phyloP scores from a whole-genome alignment of 805 yeast genomes.

The Starmerella ratchasimensis region DNA sequence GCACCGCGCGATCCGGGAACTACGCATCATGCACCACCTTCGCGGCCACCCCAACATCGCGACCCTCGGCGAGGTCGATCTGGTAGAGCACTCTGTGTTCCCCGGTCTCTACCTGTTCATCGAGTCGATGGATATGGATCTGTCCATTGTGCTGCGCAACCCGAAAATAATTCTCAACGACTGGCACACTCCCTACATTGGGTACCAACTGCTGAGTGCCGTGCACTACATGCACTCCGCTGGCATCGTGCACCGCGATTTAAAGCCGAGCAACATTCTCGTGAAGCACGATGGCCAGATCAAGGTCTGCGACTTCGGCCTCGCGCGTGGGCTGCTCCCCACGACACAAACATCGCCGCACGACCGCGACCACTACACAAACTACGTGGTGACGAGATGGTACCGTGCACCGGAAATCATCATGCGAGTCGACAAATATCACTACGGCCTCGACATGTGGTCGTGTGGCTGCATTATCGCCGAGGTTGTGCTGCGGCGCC shows the following conservation, averaged over 20 bases:
- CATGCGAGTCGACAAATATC: slow-evolving; percentile 26
- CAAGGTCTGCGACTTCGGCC: slow-evolving; percentile 87
- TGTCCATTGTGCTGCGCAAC: slow-evolving; percentile 51
- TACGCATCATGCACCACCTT: slow-evolving; percentile 66
- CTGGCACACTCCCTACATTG: slow-evolving; percentile 60
- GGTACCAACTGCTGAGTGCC: slow-evolving; percentile 76
- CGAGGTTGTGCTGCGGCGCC: slow-evolving; percentile 68
- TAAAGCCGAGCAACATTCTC: slow-evolving; percentile 81
- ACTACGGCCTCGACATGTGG: slow-evolving; percentile 66
- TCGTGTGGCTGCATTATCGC: slow-evolving; percentile 84
- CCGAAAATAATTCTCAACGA: slow-evolving; percentile 64
- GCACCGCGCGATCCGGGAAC: slow-evolving; percentile 71
- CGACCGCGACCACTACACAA: slow-evolving; percentile 24
- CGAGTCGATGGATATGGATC: slow-evolving; percentile 70
- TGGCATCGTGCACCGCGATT: slow-evolving; percentile 80
- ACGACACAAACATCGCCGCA: slow-evolving; percentile 19
- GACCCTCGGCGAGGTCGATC: slow-evolving; percentile 57
- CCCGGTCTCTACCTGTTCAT: slow-evolving; percentile 85
- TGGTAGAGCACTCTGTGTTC: slow-evolving; percentile 49
- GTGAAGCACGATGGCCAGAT: slow-evolving; percentile 59
- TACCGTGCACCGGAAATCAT: slow-evolving; percentile 88
- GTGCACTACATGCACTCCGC: slow-evolving; percentile 82
- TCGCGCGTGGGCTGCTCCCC: slow-evolving; percentile 58
- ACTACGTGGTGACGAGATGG: slow-evolving; percentile 89
- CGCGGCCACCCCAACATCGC: slow-evolving; percentile 79